These are phyloP conservation scores for Maudiozyma humilis DNA, from an alignment of 1,139 yeast species.

Conservation along the genomic window DNA sequence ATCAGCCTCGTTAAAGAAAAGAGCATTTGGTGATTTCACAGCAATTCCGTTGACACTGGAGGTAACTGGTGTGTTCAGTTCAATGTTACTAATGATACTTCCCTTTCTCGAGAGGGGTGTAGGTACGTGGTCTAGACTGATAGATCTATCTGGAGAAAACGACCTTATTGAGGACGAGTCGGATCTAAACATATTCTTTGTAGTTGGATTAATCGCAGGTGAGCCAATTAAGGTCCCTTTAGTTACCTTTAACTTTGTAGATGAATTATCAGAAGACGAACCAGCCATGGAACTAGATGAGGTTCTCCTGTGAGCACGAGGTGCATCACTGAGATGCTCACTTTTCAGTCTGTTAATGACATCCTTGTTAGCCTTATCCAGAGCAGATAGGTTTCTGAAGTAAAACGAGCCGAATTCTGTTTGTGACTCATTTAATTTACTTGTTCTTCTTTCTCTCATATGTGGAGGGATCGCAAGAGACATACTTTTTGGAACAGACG, in stretches of 20 bases:
- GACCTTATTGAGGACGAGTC: constrained; percentile 23
- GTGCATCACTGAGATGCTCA: constrained; percentile 56
- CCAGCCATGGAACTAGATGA: constrained; percentile 28
- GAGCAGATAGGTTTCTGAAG: constrained; percentile 77
- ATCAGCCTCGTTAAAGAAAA: constrained; percentile 16
- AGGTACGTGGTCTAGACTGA: constrained; percentile 15
- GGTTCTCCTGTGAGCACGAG: constrained; percentile 21
- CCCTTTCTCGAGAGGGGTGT: constrained; percentile 15
- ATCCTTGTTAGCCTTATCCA: constrained; percentile 91
- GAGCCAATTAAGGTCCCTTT: constrained; percentile 11
- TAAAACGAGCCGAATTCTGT: constrained; percentile 91
- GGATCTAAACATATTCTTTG: constrained; percentile 15
- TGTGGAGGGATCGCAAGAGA: constrained; percentile 48
- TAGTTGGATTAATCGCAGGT: constrained; percentile 8
- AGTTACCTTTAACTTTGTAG: constrained; percentile 13
- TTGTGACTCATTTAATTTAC: constrained; percentile 60
- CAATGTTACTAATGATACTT: constrained; percentile 13
- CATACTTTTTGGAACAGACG: constrained; percentile 31
- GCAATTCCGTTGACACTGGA: constrained; percentile 2
- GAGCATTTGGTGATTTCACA: constrained; percentile 7
- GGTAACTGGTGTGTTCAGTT: constrained; percentile 3
- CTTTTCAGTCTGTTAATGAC: constrained; percentile 76
- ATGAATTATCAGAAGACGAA: constrained; percentile 31
- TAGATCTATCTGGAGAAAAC: constrained; percentile 25
- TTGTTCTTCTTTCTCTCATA: constrained; percentile 55